Evolutionary conservation across 179 eudicot genomes (phyloP).

Genomic region (Beta macrorhiza): DNA sequence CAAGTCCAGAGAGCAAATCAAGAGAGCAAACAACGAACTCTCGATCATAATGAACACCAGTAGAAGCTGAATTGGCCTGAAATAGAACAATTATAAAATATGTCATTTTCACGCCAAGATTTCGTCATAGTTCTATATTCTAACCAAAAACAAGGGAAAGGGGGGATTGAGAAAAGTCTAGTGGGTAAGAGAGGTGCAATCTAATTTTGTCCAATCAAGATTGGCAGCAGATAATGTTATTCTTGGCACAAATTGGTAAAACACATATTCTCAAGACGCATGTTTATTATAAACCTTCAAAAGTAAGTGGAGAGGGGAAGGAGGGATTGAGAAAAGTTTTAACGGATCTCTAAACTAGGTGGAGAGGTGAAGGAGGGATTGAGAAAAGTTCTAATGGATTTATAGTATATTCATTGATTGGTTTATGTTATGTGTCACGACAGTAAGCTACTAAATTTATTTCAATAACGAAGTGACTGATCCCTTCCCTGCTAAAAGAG

Average conservation of each 20-base stretch:
- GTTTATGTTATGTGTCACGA: no score
- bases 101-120: neutral
- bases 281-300: neutral
- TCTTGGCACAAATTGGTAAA: neutral
- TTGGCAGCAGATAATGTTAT: neutral
- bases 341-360: neutral
- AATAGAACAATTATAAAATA: constrained; percentile 23
- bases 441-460: no score
- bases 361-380: neutral
- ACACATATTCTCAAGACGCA: neutral
- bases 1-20: constrained; percentile 91
- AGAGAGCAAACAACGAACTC: constrained; percentile 88
- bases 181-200: neutral
- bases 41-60: constrained; percentile 77
- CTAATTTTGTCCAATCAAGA: neutral
- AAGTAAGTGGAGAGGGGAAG: neutral
- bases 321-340: neutral
- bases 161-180: no score
- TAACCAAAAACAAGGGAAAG: neutral
- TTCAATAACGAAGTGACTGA: no score
- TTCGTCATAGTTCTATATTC: neutral
- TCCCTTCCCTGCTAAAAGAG: no score
- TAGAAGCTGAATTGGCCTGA: constrained; percentile 69
- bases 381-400: neutral
- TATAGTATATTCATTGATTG: neutral